Conservation (phyloP, 2,329 filamentous ascomycete species). For the Dothistroma pini region DNA sequence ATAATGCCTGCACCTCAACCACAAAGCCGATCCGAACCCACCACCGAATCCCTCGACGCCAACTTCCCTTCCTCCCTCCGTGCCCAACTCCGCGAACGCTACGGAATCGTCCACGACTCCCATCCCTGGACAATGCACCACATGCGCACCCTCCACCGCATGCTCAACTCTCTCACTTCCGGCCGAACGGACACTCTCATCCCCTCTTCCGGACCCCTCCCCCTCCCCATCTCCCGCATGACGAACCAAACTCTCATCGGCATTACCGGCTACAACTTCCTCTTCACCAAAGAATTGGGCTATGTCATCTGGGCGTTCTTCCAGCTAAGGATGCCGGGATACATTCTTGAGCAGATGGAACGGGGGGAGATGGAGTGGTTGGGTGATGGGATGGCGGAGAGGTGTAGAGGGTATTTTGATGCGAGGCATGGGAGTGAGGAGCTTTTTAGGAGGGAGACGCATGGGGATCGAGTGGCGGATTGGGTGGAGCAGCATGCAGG, state of each 20-base stretch:
- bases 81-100: slow-evolving; percentile 32
- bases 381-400: slow-evolving; percentile 26
- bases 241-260: slow-evolving; percentile 17
- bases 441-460: slow-evolving; percentile 12
- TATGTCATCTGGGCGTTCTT: slow-evolving; percentile 33
- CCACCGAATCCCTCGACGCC: slow-evolving; percentile 11
- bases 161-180: slow-evolving; percentile 33
- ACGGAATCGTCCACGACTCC: slow-evolving; percentile 31
- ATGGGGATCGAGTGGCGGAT: slow-evolving; percentile 6
- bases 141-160: slow-evolving; percentile 37
- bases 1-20: slow-evolving; percentile 14
- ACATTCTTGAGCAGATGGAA: slow-evolving; percentile 24
- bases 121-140: slow-evolving; percentile 37
- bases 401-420: slow-evolving; percentile 24
- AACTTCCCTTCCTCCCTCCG: slow-evolving; percentile 23
- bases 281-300: slow-evolving; percentile 27
- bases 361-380: slow-evolving; percentile 30
- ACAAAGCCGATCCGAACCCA: not conserved
- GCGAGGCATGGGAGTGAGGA: slow-evolving; percentile 19
- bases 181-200: slow-evolving; percentile 29
- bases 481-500: slow-evolving; percentile 9
- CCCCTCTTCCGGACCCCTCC: slow-evolving; percentile 25
- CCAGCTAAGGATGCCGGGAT: slow-evolving; percentile 27
- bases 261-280: slow-evolving; percentile 22
- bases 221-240: slow-evolving; percentile 17